Base-by-base conservation (phyloP, 129 eudicot genomes). In the Lactuca saligna region DNA sequence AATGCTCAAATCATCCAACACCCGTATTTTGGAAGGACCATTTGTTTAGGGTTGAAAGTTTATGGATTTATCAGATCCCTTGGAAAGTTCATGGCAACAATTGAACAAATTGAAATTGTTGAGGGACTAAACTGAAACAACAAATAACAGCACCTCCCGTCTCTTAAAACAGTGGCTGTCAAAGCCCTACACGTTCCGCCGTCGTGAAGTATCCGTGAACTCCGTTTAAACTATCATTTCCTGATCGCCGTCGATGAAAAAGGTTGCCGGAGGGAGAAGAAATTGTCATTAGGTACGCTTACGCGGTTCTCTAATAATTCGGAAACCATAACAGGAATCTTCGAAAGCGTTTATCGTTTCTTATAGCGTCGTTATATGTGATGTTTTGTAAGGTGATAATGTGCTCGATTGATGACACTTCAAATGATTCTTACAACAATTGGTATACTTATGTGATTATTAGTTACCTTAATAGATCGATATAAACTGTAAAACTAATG, bases 401-500 rank as follows among this genome's bases (percentile, higher is more conserved):
- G 15, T 57, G 60, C 16, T 66, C 49, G 4, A 25, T 15, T 50
- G 16, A 51, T 49, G 63, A 39, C 4, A 44, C 38, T 61, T 55
- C 38, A 16, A 53, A 13, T 20, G 32, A 54, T 17, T 53, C 4
- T 63, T 25, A 72, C 34, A 3, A 53, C 66, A 54, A 61, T 62
- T 16, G 42, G 5, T 61, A 20, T 51, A 15, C 41, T 49, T 32
- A 10, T 14, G 20, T 72, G 9, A 51, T 72, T 14, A 50, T n/a
- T 60, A 4, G 67, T 60, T 70, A 49, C 60, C 46, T 59, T 48
- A 35, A 60, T 48, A 17, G 58, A 71, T 60, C 38, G 60, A 31
- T 38, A 35, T 61, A 3, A 72, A 53, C 55, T 61, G 63, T 72
- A 35, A 49, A 72, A 49, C 53, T 49, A 71, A 61, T 61, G 76